Evolutionary conservation across 2,329 filamentous ascomycete species (phyloP).

Genomic region (Colletotrichum gigasporum): DNA sequence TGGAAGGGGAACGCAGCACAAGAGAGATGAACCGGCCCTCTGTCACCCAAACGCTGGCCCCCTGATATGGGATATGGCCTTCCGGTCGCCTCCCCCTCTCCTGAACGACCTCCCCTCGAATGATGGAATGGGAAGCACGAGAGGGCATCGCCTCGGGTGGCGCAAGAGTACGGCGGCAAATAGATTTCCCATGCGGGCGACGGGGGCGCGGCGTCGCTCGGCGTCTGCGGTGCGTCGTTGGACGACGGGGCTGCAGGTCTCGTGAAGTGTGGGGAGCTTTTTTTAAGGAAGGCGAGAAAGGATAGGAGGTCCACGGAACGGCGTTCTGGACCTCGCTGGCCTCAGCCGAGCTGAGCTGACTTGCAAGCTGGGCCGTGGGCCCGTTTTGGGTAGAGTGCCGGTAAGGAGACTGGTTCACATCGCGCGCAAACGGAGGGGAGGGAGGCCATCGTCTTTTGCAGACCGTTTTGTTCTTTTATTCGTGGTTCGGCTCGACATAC

Average conservation of each 20-base stretch:
- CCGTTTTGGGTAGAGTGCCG: background rate
- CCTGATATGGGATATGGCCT: too few species aligned
- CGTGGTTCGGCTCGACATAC: background rate
- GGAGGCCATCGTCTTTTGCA: background rate
- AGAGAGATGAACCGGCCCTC: too few species aligned
- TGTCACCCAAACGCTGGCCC: too few species aligned
- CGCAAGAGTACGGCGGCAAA: slow-evolving; percentile 1
- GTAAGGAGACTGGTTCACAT: background rate
- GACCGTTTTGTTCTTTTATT: background rate
- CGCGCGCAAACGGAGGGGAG: background rate
- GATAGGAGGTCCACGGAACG: background rate
- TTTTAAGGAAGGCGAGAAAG: background rate
- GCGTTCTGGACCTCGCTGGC: background rate
- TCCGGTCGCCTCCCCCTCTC: background rate
- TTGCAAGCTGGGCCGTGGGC: background rate
- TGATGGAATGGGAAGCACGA: slow-evolving; percentile 7
- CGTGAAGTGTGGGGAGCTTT: background rate
- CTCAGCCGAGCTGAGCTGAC: background rate
- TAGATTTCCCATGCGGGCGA: background rate
- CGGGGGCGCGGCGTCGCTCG: background rate
- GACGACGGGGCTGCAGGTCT: slow-evolving; percentile 16
- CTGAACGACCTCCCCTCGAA: background rate
- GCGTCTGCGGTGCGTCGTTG: slow-evolving; percentile 4
- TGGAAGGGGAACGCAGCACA: background rate
- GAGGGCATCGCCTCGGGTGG: background rate